Evolutionary conservation across 345 rosid genomes (phyloP).

Genomic region (Pseudoturritis turrita): DNA sequence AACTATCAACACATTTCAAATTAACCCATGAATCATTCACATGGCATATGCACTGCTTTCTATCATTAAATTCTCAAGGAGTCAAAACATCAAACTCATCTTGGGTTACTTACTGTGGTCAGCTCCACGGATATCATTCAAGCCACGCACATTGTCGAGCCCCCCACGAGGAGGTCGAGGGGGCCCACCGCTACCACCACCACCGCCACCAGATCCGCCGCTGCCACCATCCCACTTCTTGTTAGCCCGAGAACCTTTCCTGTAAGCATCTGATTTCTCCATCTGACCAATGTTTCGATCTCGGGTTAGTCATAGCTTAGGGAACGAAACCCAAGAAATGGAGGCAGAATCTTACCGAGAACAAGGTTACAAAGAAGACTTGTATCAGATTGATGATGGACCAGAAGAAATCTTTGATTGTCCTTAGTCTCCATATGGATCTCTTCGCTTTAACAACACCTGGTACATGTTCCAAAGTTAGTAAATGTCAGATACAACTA

Average conservation of each 20-base stretch:
- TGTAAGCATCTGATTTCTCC: slow-evolving; percentile 74
- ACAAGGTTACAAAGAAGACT: slow-evolving; percentile 32
- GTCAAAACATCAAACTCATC: not conserved
- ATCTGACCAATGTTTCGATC: slow-evolving; percentile 36
- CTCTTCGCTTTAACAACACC: slow-evolving; percentile 31
- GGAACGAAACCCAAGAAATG: not conserved
- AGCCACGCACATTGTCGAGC: slow-evolving; percentile 54
- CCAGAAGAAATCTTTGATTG: slow-evolving; percentile 30
- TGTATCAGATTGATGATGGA: slow-evolving; percentile 27
- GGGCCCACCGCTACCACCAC: slow-evolving; percentile 50
- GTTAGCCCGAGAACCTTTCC: slow-evolving; percentile 60
- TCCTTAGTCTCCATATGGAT: slow-evolving; percentile 31
- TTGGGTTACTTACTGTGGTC: slow-evolving; percentile 31
- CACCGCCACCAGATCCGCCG: slow-evolving; percentile 72
- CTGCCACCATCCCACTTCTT: slow-evolving; percentile 93
- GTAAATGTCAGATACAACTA: not conserved
- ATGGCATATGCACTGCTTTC: not conserved
- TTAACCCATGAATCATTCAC: not conserved
- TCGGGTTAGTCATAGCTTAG: not conserved
- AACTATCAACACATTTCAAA: not conserved
- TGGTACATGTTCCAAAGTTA: not conserved
- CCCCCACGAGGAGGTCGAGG: slow-evolving; percentile 72
- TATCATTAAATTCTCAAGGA: not conserved
- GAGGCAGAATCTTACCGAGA: slow-evolving; percentile 10
- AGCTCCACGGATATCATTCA: slow-evolving; percentile 33